These are phyloP conservation scores for Phytophthora melonis DNA, from an alignment of 352 stramenopile species.

Conservation along the genomic window DNA sequence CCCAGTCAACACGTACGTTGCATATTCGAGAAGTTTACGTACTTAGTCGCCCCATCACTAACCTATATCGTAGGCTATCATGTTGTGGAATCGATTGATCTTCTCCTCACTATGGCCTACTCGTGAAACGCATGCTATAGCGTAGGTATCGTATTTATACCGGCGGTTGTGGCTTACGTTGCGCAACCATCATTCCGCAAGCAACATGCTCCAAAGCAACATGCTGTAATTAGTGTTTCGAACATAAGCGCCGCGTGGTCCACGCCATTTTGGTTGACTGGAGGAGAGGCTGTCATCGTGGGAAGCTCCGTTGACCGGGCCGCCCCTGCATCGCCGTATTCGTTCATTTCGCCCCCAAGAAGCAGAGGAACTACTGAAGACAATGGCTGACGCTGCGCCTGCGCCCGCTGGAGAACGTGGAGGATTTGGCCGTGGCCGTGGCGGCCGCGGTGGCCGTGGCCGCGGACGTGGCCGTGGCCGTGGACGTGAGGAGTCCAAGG, in stretches of 20 bases:
- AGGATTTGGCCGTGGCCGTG: constrained; percentile 94
- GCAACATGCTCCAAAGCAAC: background rate
- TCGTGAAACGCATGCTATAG: background rate
- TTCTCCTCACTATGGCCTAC: too few relatives aligned
- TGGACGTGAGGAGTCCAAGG: constrained; percentile 92
- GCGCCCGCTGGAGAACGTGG: constrained; percentile 89
- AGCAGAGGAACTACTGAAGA: constrained; percentile 45
- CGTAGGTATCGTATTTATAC: background rate
- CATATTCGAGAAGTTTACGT: constrained; percentile 15
- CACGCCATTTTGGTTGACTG: constrained; percentile 37
- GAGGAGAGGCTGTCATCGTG: constrained; percentile 25
- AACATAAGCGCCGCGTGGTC: background rate
- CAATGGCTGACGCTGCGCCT: constrained; percentile 81
- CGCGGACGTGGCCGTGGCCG: constrained; percentile 86
- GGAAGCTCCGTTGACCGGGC: too few relatives aligned
- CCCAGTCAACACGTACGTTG: constrained; percentile 22
- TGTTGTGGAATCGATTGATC: background rate
- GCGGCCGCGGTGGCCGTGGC: constrained; percentile 82
- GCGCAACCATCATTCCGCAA: background rate
- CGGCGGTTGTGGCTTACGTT: background rate
- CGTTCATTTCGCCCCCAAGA: constrained; percentile 88
- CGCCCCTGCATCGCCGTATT: constrained; percentile 46
- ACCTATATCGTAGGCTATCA: background rate
- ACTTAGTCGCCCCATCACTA: background rate
- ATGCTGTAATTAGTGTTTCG: background rate